These are phyloP conservation scores for Psilocybe subaeruginosa DNA, from an alignment of 768 basidiomycete genomes.

Conservation along the genomic window DNA sequence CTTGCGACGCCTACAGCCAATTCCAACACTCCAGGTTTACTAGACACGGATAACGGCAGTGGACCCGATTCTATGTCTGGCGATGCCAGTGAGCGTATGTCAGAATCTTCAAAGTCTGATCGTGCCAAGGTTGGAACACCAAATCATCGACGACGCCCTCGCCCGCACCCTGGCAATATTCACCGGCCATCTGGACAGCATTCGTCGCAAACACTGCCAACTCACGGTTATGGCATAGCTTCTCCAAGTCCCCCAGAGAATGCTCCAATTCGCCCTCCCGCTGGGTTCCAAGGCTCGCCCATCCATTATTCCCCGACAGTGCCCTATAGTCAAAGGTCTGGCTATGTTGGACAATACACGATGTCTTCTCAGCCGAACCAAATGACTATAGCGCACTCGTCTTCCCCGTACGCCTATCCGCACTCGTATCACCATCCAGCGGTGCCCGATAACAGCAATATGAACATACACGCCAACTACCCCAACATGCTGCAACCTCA, in stretches of 20 bases:
- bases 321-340: conserved; percentile 34
- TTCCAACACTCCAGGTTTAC: conserved; percentile 14
- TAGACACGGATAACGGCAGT: conserved; percentile 16
- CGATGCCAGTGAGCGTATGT: conserved; percentile 30
- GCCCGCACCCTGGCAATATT: conserved; percentile 14
- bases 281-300: conserved; percentile 24
- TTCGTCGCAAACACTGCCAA: conserved; percentile 18
- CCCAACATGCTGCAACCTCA: conserved; percentile 42
- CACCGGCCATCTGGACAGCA: conserved; percentile 17
- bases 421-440: conserved; percentile 36
- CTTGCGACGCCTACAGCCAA: conserved; percentile 18
- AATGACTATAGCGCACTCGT: conserved; percentile 37
- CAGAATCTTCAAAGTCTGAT: conserved; percentile 29
- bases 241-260: conserved; percentile 24
- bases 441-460: conserved; percentile 34
- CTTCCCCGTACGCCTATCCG: conserved; percentile 36
- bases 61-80: conserved; percentile 22
- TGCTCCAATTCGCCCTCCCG: conserved; percentile 18
- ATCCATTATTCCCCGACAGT: conserved; percentile 30
- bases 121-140: conserved; percentile 20
- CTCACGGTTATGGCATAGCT: conserved; percentile 11
- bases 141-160: conserved; percentile 27
- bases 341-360: conserved; percentile 50
- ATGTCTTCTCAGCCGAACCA: conserved; percentile 43
- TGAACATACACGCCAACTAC: conserved; percentile 45